Evolutionary conservation across 2,329 filamentous ascomycete species (phyloP).

Genomic region (Aureobasidium sp.): DNA sequence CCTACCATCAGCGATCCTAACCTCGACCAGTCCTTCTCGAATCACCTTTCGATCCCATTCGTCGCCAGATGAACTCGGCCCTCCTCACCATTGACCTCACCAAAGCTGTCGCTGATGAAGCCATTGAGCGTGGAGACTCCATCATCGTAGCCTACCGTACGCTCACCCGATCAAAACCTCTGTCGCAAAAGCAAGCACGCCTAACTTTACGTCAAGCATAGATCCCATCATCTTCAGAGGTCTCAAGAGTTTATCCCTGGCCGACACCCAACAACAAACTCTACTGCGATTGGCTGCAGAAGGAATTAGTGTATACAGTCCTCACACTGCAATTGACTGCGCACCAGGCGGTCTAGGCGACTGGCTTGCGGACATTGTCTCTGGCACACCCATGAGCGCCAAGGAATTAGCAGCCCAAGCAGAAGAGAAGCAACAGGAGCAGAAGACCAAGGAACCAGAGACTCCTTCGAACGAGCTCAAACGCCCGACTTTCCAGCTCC

Average conservation of each 20-base stretch:
- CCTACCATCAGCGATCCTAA: conserved; percentile 11
- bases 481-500: conserved; percentile 37
- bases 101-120: conserved; percentile 80
- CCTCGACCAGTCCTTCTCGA: conserved; percentile 55
- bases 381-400: conserved; percentile 42
- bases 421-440: conserved; percentile 6
- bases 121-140: conserved; percentile 66
- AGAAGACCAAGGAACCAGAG: conserved; percentile 1
- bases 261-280: conserved; percentile 78
- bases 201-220: conserved; percentile 36
- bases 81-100: conserved; percentile 89
- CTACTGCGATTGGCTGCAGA: conserved; percentile 74
- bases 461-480: conserved; percentile 30
- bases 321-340: conserved; percentile 90
- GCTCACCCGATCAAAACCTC: conserved; percentile 21
- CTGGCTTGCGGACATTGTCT: conserved; percentile 85
- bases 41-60: conserved; percentile 54
- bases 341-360: conserved; percentile 79
- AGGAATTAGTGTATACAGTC: conserved; percentile 91
- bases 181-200: background rate
- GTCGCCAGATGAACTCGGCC: conserved; percentile 56
- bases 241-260: conserved; percentile 78
- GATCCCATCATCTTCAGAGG: conserved; percentile 95
- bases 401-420: conserved; percentile 17
- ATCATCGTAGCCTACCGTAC: conserved; percentile 85